These are phyloP conservation scores for Hypoxylon sp. DNA, from an alignment of 2,329 filamentous ascomycete species.

Conservation along the genomic window DNA sequence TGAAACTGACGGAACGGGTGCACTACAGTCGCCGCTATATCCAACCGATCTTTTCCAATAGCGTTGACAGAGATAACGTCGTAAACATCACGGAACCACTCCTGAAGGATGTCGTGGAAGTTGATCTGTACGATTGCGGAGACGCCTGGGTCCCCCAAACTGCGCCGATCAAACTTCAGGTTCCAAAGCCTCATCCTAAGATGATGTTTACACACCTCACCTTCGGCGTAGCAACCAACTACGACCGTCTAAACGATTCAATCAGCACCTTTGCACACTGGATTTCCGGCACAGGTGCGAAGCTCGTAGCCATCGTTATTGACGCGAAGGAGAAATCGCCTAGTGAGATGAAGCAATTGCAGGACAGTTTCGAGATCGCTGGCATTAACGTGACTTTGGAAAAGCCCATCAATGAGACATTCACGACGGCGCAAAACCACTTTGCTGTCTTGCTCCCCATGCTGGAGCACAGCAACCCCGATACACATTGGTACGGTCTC, in stretches of 20 bases:
- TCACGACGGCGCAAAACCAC: slow-evolving; percentile 68
- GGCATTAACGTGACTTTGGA: slow-evolving; percentile 57
- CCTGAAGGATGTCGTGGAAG: slow-evolving; percentile 52
- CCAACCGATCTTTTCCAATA: slow-evolving; percentile 55
- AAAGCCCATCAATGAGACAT: slow-evolving; percentile 54
- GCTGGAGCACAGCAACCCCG: slow-evolving; percentile 59
- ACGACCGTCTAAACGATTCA: slow-evolving; percentile 65
- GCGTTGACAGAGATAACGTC: slow-evolving; percentile 58
- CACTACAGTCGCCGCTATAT: slow-evolving; percentile 64
- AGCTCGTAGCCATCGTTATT: slow-evolving; percentile 66
- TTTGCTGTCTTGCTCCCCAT: slow-evolving; percentile 70
- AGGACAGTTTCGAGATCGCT: slow-evolving; percentile 53
- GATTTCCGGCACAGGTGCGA: slow-evolving; percentile 66
- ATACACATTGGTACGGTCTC: slow-evolving; percentile 69
- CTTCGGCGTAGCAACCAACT: slow-evolving; percentile 71
- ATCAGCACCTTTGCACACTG: slow-evolving; percentile 69
- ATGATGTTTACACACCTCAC: slow-evolving; percentile 65
- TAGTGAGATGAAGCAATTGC: slow-evolving; percentile 54
- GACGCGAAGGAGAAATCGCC: slow-evolving; percentile 58
- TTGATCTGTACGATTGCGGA: slow-evolving; percentile 55
- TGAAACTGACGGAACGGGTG: slow-evolving; percentile 60
- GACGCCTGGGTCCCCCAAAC: slow-evolving; percentile 52
- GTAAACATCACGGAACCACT: slow-evolving; percentile 58
- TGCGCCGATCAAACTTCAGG: slow-evolving; percentile 63
- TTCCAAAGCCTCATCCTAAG: slow-evolving; percentile 62